Evolutionary conservation across 495 filamentous ascomycete species (phyloP).

Genomic region (Penicillium cosmopolitanum): DNA sequence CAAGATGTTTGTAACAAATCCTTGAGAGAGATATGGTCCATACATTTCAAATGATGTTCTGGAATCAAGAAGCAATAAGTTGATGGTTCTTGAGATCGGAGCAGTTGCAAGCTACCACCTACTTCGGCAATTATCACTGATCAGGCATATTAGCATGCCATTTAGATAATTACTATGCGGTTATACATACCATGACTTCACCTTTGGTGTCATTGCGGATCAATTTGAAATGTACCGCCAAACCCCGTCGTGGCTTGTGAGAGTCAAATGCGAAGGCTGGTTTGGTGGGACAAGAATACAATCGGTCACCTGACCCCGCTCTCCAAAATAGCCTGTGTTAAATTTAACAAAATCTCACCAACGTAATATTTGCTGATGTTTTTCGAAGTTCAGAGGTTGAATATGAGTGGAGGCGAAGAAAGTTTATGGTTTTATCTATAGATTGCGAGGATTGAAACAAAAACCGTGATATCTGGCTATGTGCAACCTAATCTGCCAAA

Average conservation of each 20-base stretch:
- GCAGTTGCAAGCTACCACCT: conserved; percentile 1
- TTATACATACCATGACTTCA: conserved; percentile 14
- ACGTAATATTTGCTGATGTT: too few species aligned
- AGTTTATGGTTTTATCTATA: too few species aligned
- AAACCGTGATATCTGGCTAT: too few species aligned
- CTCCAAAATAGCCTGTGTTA: background rate
- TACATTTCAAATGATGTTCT: conserved; percentile 23
- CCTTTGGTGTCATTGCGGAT: conserved; percentile 11
- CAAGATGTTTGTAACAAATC: background rate
- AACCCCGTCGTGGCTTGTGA: background rate
- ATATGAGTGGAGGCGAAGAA: too few species aligned
- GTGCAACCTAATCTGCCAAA: too few species aligned
- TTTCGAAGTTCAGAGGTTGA: too few species aligned
- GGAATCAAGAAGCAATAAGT: background rate
- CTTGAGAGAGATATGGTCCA: background rate
- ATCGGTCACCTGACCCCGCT: background rate
- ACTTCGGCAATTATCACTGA: conserved; percentile 21
- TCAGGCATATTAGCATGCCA: background rate
- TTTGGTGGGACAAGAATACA: conserved; percentile 2
- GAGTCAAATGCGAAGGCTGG: conserved; percentile 2
- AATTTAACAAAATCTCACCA: too few species aligned
- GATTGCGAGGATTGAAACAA: too few species aligned
- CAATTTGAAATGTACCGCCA: background rate
- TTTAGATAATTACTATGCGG: background rate
- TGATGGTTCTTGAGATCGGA: background rate